Evolutionary conservation across 148 eudicot species (phyloP).

Genomic region (Camellia granthamiana): DNA sequence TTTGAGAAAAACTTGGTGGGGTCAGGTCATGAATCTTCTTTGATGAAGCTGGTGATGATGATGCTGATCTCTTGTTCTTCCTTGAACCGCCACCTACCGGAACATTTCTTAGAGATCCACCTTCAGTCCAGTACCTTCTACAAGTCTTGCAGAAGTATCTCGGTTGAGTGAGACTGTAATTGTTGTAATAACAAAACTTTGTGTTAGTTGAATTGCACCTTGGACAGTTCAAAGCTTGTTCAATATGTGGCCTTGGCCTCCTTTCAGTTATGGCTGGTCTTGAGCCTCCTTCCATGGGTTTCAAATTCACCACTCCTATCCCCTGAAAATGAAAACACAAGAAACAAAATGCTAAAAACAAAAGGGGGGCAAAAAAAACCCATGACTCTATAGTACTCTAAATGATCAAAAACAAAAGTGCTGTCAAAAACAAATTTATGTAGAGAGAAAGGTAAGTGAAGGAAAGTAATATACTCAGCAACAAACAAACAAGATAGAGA

Average conservation of each 20-base stretch:
- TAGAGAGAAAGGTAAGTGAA: too few relatives aligned
- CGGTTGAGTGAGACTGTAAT: slow-evolving; percentile 52
- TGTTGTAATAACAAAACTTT: slow-evolving; percentile 57
- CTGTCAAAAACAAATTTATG: background rate
- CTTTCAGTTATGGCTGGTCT: slow-evolving; percentile 18
- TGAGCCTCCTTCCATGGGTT: slow-evolving; percentile 15
- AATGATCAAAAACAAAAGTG: background rate
- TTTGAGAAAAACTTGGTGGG: slow-evolving; percentile 24
- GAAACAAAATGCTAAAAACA: background rate
- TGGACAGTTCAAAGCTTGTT: slow-evolving; percentile 50
- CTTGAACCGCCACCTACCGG: slow-evolving; percentile 59
- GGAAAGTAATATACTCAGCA: background rate
- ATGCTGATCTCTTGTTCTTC: slow-evolving; percentile 44
- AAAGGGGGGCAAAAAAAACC: background rate
- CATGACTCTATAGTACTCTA: background rate
- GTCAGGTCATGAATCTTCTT: slow-evolving; percentile 33
- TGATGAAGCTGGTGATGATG: slow-evolving; percentile 25
- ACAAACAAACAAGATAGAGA: slow-evolving; percentile 16
- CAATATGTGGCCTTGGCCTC: slow-evolving; percentile 46
- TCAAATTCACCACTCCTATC: slow-evolving; percentile 20
- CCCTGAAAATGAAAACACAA: slow-evolving; percentile 21
- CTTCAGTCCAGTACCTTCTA: slow-evolving; percentile 57
- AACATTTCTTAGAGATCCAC: slow-evolving; percentile 50
- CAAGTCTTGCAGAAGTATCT: slow-evolving; percentile 57
- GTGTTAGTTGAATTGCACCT: slow-evolving; percentile 51